Evolutionary conservation across 2,329 filamentous ascomycete genomes (phyloP).

Genomic region (Penicillium hordei): DNA sequence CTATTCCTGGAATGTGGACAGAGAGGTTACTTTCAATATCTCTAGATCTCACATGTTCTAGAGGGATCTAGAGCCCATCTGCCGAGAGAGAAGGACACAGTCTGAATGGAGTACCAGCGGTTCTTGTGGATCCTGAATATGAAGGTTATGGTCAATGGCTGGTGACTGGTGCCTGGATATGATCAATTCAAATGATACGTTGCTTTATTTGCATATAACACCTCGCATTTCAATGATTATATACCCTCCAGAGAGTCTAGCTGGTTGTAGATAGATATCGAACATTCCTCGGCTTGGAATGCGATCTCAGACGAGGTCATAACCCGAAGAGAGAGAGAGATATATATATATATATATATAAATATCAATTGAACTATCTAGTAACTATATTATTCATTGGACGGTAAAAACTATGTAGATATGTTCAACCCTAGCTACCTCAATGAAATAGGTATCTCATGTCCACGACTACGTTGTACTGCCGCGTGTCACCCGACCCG

Average conservation of each 20-base stretch:
- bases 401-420: background rate
- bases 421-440: background rate
- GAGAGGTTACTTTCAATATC: background rate
- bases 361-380: background rate
- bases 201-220: background rate
- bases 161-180: background rate
- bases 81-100: background rate
- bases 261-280: background rate
- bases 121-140: background rate
- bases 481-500: background rate
- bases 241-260: background rate
- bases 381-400: background rate
- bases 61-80: background rate
- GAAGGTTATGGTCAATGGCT: background rate
- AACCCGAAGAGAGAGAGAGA: too few species aligned
- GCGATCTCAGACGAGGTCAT: constrained; percentile 3
- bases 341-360: too few species aligned
- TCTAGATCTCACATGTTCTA: background rate
- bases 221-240: background rate
- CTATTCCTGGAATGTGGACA: background rate
- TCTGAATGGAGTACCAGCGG: too few species aligned
- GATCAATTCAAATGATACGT: background rate
- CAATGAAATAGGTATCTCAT: background rate
- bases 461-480: background rate
- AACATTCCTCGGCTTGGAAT: constrained; percentile 7